These are phyloP conservation scores for Coniochaeta ligniaria DNA, from an alignment of 2,329 filamentous ascomycete species.

Conservation along the genomic window DNA sequence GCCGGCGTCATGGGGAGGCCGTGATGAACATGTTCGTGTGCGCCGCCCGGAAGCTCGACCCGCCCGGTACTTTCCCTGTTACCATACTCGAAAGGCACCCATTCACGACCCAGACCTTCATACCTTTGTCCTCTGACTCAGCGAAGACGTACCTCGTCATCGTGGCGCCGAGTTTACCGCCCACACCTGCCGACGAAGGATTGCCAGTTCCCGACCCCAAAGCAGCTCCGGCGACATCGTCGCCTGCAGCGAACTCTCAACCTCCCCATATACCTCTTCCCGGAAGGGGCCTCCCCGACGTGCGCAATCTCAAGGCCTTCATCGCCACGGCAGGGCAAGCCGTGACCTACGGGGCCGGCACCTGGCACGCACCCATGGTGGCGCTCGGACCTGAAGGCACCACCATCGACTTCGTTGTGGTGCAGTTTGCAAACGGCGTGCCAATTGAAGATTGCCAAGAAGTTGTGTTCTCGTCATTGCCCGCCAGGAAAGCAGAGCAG, in stretches of 20 bases:
- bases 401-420: constrained; percentile 78
- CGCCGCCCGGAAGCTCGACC: constrained; percentile 50
- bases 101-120: constrained; percentile 89
- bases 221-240: neutral
- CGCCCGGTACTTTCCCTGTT: constrained; percentile 49
- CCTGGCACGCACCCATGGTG: constrained; percentile 96
- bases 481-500: neutral
- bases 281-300: constrained; percentile 63
- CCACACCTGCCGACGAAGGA: constrained; percentile 23
- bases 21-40: constrained; percentile 89
- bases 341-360: constrained; percentile 85
- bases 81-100: constrained; percentile 82
- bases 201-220: constrained; percentile 30
- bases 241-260: constrained; percentile 22
- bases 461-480: constrained; percentile 34
- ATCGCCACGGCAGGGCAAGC: constrained; percentile 71
- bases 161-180: constrained; percentile 70
- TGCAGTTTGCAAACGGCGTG: constrained; percentile 83
- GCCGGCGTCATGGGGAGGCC: constrained; percentile 46
- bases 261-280: constrained; percentile 32
- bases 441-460: constrained; percentile 83
- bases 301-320: constrained; percentile 66
- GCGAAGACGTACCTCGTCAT: constrained; percentile 66
- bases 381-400: constrained; percentile 52
- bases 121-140: constrained; percentile 55